Percentiles rank a stretch among this genome's conserved stretches.
These are phyloP conservation scores for Stephanocyclus meneghinianus DNA, from an alignment of 352 stramenopile species.

Conservation along the genomic window DNA sequence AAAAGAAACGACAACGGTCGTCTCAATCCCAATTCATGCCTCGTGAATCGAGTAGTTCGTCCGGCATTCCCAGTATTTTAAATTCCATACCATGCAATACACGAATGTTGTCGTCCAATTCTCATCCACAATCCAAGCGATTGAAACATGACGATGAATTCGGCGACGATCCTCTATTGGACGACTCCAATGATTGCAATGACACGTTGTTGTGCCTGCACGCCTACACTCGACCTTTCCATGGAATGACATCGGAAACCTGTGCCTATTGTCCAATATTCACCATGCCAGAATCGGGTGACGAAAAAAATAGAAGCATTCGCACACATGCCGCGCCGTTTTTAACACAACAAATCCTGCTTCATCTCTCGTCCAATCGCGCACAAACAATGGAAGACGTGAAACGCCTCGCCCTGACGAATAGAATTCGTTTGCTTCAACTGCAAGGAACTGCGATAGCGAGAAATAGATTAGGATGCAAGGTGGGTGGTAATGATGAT, in stretches of 20 bases:
- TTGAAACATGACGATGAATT: slow-evolving; percentile 17
- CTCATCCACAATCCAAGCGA: not conserved
- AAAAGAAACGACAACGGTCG: slow-evolving; percentile 9
- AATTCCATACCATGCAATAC: not conserved
- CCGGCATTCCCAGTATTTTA: slow-evolving; percentile 8
- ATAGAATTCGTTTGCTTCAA: slow-evolving; percentile 37
- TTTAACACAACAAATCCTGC: slow-evolving; percentile 22
- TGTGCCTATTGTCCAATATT: slow-evolving; percentile 55
- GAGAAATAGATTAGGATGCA: slow-evolving; percentile 5
- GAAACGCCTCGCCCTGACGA: slow-evolving; percentile 17
- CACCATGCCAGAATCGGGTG: not conserved
- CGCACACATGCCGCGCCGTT: slow-evolving; percentile 38
- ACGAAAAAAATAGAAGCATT: not conserved
- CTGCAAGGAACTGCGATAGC: slow-evolving; percentile 40
- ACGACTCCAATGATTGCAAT: not conserved
- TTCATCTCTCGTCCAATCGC: slow-evolving; percentile 17
- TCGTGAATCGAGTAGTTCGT: not conserved
- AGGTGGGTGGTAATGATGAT: slow-evolving; percentile 40
- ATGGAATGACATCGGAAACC: slow-evolving; percentile 28
- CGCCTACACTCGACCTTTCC: slow-evolving; percentile 21
- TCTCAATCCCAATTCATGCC: not conserved
- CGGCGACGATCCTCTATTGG: slow-evolving; percentile 14
- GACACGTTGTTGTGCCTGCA: slow-evolving; percentile 40
- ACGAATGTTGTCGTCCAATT: not conserved
- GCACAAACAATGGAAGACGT: slow-evolving; percentile 29